A percentile compares a stretch with the other conserved stretches of the same genome.
Conservation (phyloP, 345 rosid species). For the Syzygium aromaticum region DNA sequence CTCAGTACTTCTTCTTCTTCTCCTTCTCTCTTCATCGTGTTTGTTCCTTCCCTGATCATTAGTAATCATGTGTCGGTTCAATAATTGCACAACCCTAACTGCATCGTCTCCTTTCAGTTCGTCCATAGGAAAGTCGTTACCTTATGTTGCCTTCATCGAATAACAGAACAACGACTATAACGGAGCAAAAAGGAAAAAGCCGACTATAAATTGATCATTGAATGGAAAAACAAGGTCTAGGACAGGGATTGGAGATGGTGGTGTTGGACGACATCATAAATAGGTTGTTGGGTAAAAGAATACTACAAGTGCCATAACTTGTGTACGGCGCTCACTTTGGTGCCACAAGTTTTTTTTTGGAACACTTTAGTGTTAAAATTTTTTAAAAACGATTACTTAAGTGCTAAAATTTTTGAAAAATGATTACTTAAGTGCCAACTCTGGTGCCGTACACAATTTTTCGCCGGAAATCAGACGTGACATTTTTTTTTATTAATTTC, state of each 20-base stretch:
- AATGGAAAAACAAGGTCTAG: not conserved
- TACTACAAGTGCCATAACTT: too few species aligned
- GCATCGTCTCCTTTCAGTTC: not conserved
- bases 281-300: slow-evolving; percentile 60
- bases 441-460: too few species aligned
- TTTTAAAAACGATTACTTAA: too few species aligned
- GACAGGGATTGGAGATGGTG: slow-evolving; percentile 45
- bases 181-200: not conserved
- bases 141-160: not conserved
- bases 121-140: not conserved
- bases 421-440: too few species aligned
- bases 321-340: too few species aligned
- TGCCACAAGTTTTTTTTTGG: too few species aligned
- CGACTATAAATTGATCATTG: not conserved
- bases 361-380: too few species aligned
- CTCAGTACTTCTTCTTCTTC: not conserved
- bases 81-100: not conserved
- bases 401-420: too few species aligned
- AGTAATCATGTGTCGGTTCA: not conserved
- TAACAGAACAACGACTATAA: not conserved
- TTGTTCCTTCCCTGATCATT: not conserved
- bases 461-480: too few species aligned
- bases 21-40: not conserved
- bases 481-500: too few species aligned
- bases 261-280: slow-evolving; percentile 60